Percentiles rank a stretch among this genome's conserved stretches.
phyloP scores from a whole-genome alignment of 179 eudicot species.

The Silene coronaria region DNA sequence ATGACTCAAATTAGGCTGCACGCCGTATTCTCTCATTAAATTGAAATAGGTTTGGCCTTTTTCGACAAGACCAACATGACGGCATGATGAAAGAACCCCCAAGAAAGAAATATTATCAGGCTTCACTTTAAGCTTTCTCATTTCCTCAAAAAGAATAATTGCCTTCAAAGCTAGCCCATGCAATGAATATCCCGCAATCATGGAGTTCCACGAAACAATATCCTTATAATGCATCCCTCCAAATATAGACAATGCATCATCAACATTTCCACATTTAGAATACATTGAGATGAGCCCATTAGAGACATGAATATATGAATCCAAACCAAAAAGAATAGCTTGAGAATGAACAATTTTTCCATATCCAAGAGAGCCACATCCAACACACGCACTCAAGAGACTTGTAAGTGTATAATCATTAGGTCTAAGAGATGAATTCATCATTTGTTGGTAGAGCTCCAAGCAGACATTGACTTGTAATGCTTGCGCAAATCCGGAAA shows the following conservation, averaged over 20 bases:
- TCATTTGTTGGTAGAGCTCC: constrained; percentile 46
- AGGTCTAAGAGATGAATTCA: constrained; percentile 35
- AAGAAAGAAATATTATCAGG: constrained; percentile 55
- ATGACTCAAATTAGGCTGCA: constrained; percentile 47
- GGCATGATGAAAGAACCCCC: constrained; percentile 58
- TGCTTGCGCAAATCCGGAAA: constrained; percentile 51
- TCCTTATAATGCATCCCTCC: constrained; percentile 34
- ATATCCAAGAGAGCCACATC: constrained; percentile 44
- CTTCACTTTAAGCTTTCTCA: constrained; percentile 34
- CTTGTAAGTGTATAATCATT: constrained; percentile 58
- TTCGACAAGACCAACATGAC: constrained; percentile 57
- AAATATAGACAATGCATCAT: constrained; percentile 42
- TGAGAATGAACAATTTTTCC: constrained; percentile 48
- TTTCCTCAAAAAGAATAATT: constrained; percentile 42
- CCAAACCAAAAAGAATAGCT: constrained; percentile 40
- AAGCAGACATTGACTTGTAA: constrained; percentile 36
- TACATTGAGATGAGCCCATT: constrained; percentile 61
- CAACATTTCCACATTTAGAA: constrained; percentile 51
- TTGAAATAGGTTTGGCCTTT: constrained; percentile 43
- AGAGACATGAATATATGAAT: constrained; percentile 40
- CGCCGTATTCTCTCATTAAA: constrained; percentile 36
- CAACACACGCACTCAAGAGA: constrained; percentile 48
- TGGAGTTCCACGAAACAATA: constrained; percentile 59
- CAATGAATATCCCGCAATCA: constrained; percentile 55
- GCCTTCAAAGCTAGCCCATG: constrained; percentile 54